phyloP scores from a whole-genome alignment of 139 green algal genomes.

The Yamagishiella unicocca region DNA sequence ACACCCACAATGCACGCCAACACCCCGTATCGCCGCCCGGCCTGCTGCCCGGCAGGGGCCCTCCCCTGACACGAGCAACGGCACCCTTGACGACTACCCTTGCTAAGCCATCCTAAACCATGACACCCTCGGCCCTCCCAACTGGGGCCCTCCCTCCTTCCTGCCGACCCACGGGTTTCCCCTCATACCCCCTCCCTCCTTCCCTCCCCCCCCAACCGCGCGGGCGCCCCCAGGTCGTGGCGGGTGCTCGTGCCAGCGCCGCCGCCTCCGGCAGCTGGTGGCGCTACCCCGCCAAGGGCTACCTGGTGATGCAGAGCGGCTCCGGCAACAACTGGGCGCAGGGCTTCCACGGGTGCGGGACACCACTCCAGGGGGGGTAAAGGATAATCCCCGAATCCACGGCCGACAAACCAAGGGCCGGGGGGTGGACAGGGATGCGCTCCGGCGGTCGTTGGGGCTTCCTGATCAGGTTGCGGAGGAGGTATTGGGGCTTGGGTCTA shows the following conservation, averaged over 20 bases:
- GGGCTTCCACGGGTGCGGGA: slow-evolving; percentile 77
- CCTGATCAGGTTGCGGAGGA: background rate
- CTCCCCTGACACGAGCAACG: background rate
- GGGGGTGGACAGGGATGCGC: background rate
- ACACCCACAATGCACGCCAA: background rate
- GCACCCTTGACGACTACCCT: background rate
- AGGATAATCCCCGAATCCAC: background rate
- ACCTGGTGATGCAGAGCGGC: slow-evolving; percentile 73
- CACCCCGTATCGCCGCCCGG: too few species aligned
- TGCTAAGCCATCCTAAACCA: background rate
- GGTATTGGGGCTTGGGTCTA: too few species aligned
- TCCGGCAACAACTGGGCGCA: slow-evolving; percentile 92
- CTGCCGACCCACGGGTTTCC: background rate
- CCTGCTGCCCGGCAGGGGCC: background rate
- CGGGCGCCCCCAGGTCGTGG: slow-evolving; percentile 63
- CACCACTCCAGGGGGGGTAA: slow-evolving; percentile 1
- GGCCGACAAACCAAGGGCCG: background rate
- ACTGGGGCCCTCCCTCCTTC: background rate
- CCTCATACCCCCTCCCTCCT: background rate
- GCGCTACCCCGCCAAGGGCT: slow-evolving; percentile 62
- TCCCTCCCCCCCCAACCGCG: background rate
- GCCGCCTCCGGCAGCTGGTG: slow-evolving; percentile 61
- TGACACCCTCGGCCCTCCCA: too few species aligned
- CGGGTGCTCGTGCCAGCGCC: slow-evolving; percentile 44
- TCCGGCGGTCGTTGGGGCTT: background rate